Evolutionary conservation across 1,139 yeast genomes (phyloP).

Genomic region (Tardiomyces blankii): DNA sequence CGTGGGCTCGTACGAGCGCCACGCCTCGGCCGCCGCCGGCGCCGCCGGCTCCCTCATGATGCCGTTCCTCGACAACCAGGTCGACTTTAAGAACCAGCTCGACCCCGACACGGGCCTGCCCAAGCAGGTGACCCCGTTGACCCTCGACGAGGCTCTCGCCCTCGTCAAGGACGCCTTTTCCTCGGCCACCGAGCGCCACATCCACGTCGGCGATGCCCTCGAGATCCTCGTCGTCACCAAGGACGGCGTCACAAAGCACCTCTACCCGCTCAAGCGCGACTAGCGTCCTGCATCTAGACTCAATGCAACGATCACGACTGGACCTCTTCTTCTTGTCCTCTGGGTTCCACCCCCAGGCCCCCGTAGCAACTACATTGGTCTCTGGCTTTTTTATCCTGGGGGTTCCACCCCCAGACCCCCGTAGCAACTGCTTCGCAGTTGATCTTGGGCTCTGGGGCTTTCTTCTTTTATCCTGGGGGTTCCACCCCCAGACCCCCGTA

Average conservation of each 20-base stretch:
- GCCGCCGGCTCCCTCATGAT: constrained; percentile 92
- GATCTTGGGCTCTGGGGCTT: too few species aligned
- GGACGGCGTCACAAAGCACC: constrained; percentile 81
- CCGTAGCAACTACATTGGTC: too few species aligned
- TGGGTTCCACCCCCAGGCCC: too few species aligned
- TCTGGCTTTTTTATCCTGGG: too few species aligned
- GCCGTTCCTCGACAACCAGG: constrained; percentile 97
- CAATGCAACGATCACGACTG: too few species aligned
- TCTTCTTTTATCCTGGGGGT: too few species aligned
- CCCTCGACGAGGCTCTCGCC: constrained; percentile 74
- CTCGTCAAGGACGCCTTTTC: constrained; percentile 89
- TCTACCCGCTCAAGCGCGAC: constrained; percentile 82
- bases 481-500: too few species aligned
- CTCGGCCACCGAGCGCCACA: constrained; percentile 96
- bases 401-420: too few species aligned
- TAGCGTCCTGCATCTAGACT: constrained; percentile 20
- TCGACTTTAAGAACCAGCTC: constrained; percentile 82
- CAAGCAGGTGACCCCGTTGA: constrained; percentile 49
- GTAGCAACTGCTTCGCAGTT: too few species aligned
- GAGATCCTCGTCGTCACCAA: constrained; percentile 86
- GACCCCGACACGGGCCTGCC: constrained; percentile 64
- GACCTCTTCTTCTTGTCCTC: too few species aligned
- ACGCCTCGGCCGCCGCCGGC: constrained; percentile 96
- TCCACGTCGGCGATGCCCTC: constrained; percentile 94
- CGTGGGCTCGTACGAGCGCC: constrained; percentile 95